Evolutionary conservation across 768 basidiomycete species (phyloP).

Genomic region (Mycena belliarum): DNA sequence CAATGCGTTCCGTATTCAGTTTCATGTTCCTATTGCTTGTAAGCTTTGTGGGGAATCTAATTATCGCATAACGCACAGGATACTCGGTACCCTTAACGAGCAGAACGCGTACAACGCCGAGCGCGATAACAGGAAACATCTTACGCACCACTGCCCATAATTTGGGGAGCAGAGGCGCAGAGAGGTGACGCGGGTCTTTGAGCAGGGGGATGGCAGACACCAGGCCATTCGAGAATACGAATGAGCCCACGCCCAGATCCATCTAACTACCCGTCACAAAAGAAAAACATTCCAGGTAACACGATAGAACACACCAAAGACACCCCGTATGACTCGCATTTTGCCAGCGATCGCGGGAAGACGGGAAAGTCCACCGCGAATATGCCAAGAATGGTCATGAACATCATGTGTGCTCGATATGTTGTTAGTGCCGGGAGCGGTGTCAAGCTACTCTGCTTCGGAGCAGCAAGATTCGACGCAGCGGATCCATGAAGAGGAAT

Average conservation of each 20-base stretch:
- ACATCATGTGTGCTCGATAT: conserved; percentile 93
- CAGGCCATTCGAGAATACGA: conserved; percentile 94
- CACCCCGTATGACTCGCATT: conserved; percentile 93
- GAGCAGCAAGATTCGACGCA: neutral
- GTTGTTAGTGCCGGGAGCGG: conserved; percentile 77
- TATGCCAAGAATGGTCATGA: conserved; percentile 88
- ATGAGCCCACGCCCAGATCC: conserved; percentile 97
- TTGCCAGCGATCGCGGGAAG: conserved; percentile 85
- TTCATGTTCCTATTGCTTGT: conserved; percentile 71
- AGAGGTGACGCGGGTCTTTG: conserved; percentile 58
- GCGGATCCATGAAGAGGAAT: conserved; percentile 41
- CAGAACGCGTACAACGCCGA: conserved; percentile 78
- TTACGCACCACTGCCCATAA: conserved; percentile 54
- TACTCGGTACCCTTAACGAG: conserved; percentile 94
- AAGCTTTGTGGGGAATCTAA: neutral
- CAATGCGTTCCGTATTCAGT: conserved; percentile 97
- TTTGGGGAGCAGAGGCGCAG: conserved; percentile 50
- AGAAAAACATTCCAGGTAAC: neutral
- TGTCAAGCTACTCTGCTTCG: conserved; percentile 27
- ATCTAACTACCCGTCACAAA: conserved; percentile 55
- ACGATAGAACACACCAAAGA: conserved; percentile 66
- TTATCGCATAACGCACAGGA: conserved; percentile 57
- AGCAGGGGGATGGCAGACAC: conserved; percentile 85
- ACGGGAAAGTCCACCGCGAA: conserved; percentile 95
- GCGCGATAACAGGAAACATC: conserved; percentile 61